phyloP scores from a whole-genome alignment of 2,329 filamentous ascomycete genomes.

The Fusarium acutatum region DNA sequence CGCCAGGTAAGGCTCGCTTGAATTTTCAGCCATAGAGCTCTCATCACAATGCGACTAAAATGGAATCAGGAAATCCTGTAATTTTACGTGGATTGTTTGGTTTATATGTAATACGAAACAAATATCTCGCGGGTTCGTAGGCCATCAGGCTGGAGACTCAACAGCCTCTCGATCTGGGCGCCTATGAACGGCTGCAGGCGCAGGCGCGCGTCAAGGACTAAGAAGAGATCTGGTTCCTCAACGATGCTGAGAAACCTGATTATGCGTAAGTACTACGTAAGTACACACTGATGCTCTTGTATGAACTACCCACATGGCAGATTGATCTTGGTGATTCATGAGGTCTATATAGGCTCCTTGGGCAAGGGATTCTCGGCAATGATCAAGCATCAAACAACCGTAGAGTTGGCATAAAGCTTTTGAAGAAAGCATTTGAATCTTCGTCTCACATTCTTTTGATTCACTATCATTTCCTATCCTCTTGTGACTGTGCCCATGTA shows the following conservation, averaged over 20 bases:
- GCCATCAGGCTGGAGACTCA: neutral
- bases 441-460: neutral
- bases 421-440: accelerated
- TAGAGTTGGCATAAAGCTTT: neutral
- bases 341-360: accelerated
- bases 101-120: no score
- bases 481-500: neutral
- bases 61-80: accelerated
- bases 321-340: neutral
- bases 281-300: neutral
- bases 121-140: no score
- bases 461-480: neutral
- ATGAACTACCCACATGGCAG: neutral
- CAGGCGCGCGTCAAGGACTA: no score
- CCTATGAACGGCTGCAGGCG: neutral
- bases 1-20: neutral
- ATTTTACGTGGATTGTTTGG: accelerated
- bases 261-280: accelerated
- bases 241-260: accelerated
- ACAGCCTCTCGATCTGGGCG: neutral
- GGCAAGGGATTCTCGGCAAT: neutral
- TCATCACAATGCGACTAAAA: neutral
- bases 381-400: neutral
- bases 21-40: neutral
- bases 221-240: neutral